A percentile compares a stretch with the other conserved stretches of the same genome.
These are phyloP conservation scores for Yamadazyma conglobata DNA, from an alignment of 1,139 yeast genomes.

Conservation along the genomic window DNA sequence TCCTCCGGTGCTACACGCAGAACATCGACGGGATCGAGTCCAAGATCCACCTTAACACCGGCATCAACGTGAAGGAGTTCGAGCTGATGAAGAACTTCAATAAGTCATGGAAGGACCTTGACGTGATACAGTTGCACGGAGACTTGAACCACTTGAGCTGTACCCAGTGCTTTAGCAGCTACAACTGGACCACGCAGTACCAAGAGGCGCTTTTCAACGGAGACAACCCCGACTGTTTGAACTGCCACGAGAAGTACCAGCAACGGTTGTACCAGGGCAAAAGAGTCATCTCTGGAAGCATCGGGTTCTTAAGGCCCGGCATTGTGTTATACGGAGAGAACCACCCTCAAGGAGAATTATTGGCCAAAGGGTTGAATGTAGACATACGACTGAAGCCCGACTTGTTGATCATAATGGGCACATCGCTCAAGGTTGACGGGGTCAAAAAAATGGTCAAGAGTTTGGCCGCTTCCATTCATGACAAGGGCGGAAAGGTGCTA, in stretches of 20 bases:
- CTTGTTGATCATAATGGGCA: slow-evolving; percentile 67
- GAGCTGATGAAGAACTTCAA: slow-evolving; percentile 22
- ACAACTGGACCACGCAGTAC: slow-evolving; percentile 59
- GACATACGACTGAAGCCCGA: slow-evolving; percentile 63
- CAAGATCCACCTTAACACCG: slow-evolving; percentile 41
- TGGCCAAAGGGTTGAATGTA: slow-evolving; percentile 55
- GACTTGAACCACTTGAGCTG: slow-evolving; percentile 74
- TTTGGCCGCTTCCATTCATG: slow-evolving; percentile 57
- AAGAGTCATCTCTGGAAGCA: slow-evolving; percentile 50
- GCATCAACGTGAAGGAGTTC: slow-evolving; percentile 33
- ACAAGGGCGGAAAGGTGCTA: slow-evolving; percentile 56
- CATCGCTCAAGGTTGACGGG: slow-evolving; percentile 72
- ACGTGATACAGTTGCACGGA: slow-evolving; percentile 89
- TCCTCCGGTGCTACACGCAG: slow-evolving; percentile 81
- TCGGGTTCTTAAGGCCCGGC: slow-evolving; percentile 70
- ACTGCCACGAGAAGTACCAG: slow-evolving; percentile 51
- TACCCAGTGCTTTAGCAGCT: slow-evolving; percentile 58
- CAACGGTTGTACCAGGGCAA: slow-evolving; percentile 59
- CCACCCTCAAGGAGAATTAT: slow-evolving; percentile 67
- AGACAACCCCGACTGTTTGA: slow-evolving; percentile 60
- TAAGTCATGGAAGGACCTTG: slow-evolving; percentile 56
- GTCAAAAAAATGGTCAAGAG: slow-evolving; percentile 63
- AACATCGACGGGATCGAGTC: slow-evolving; percentile 56
- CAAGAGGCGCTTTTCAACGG: slow-evolving; percentile 48
- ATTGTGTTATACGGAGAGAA: slow-evolving; percentile 77